phyloP scores from a whole-genome alignment of 2,329 filamentous ascomycete species.

The Colletotrichum tabaci region DNA sequence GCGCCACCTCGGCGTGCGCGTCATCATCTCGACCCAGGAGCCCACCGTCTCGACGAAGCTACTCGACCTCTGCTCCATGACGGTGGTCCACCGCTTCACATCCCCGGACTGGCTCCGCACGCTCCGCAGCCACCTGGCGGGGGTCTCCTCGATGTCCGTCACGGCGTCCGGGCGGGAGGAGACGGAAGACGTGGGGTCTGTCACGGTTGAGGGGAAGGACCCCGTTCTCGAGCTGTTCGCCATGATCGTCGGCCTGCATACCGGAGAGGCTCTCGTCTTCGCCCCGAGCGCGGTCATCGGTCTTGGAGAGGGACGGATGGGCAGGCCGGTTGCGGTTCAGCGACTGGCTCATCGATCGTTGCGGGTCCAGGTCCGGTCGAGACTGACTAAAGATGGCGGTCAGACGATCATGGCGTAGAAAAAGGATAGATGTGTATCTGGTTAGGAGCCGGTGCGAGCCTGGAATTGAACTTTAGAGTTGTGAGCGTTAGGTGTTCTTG shows the following conservation, averaged over 20 bases:
- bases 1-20: conserved; percentile 76
- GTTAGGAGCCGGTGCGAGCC: no score
- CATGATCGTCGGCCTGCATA: conserved; percentile 58
- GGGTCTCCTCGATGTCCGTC: conserved; percentile 43
- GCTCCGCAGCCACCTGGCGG: conserved; percentile 50
- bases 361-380: conserved; percentile 57
- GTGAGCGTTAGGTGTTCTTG: no score
- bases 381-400: conserved; percentile 62
- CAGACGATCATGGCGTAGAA: conserved; percentile 59
- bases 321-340: conserved; percentile 44
- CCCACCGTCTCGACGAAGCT: conserved; percentile 79
- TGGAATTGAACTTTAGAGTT: no score
- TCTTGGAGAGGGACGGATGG: no score
- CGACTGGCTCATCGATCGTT: conserved; percentile 57
- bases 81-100: conserved; percentile 80
- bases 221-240: conserved; percentile 54
- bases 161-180: conserved; percentile 22
- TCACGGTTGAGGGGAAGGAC: conserved; percentile 45
- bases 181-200: neutral
- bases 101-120: conserved; percentile 52
- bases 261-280: conserved; percentile 64
- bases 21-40: conserved; percentile 84
- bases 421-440: neutral
- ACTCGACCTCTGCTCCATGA: conserved; percentile 80
- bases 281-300: conserved; percentile 57